Percentiles rank a stretch among this genome's conserved stretches.
phyloP scores from a whole-genome alignment of 2,329 filamentous ascomycete species.

The Dothideomycetes sp. region DNA sequence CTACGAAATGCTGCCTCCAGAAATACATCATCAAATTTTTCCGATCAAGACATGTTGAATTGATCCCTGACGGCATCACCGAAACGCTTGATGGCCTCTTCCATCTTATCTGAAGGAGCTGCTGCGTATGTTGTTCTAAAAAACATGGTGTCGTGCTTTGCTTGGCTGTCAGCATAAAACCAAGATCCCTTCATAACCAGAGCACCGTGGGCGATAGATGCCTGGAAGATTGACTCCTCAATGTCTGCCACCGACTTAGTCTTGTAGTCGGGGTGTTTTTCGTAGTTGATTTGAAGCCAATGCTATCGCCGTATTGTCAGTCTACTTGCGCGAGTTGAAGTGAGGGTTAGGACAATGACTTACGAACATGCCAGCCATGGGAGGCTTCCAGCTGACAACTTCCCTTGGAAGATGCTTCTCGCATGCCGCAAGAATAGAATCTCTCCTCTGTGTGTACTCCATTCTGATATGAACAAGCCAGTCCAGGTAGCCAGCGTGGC shows the following conservation, averaged over 20 bases:
- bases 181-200: slow-evolving; percentile 78
- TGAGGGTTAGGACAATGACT: not conserved
- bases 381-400: slow-evolving; percentile 70
- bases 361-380: slow-evolving; percentile 82
- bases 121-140: slow-evolving; percentile 87
- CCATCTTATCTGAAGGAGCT: slow-evolving; percentile 47
- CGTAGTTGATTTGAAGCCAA: slow-evolving; percentile 63
- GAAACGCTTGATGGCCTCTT: slow-evolving; percentile 51
- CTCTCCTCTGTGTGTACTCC: slow-evolving; percentile 71
- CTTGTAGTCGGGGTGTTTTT: slow-evolving; percentile 52
- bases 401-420: slow-evolving; percentile 65
- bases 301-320: slow-evolving; percentile 31
- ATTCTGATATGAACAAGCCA: slow-evolving; percentile 78
- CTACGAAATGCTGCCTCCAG: not conserved
- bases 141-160: slow-evolving; percentile 56
- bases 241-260: slow-evolving; percentile 51
- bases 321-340: not conserved
- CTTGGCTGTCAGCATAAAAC: slow-evolving; percentile 70
- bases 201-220: slow-evolving; percentile 65
- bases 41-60: slow-evolving; percentile 35
- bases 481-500: slow-evolving; percentile 76
- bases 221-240: slow-evolving; percentile 79
- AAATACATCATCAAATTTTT: not conserved
- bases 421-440: slow-evolving; percentile 70
- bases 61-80: slow-evolving; percentile 60